Evolutionary conservation across 805 yeast genomes (phyloP), one percentile per base, ranked within the genome.

Genomic region (Teunomyces pallodes): DNA sequence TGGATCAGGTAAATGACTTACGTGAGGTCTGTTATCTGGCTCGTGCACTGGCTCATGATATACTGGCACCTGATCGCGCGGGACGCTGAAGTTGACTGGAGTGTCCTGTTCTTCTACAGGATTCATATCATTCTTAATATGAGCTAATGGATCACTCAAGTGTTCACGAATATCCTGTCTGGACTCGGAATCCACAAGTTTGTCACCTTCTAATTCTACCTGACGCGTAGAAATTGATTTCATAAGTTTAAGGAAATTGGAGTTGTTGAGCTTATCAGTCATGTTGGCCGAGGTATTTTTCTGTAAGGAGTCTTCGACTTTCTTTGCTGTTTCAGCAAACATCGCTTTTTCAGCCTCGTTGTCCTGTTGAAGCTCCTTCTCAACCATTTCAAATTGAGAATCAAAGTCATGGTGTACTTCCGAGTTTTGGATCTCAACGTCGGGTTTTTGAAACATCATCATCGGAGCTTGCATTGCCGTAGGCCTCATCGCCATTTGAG

Each of bases 181-280:
- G 4, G 61, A 46, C 7, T 35, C 36, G 28, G 53, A 48, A 36
- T 66, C 58, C 32, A 72, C 74, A 40, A 73, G 59, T 49, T 66
- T 70, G 46, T 69, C 71, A 12, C 76, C 76, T 14, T 69, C 70
- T 5, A 73, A 49, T 54, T 71, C 76, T 26, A 73, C 75, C 36
- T 60, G 48, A 30, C 74, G 53, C 36, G 65, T 64, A 17, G 72
- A 65, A 17, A 73, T 71, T 35, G 65, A 64, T 33, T 57, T 55
- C 78, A 73, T 73, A 33, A 73, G 58, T 53, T 72, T 69, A 41
- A 73, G 54, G 48, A 73, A 73, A 33, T 64, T 55, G 7, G 71
- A 64, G 49, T 67, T 65, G 48, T 66, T 62, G 47, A 73, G 62
- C 54, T 73, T 73, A 17, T 56, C 52, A 2, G 49, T 45, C 57